Evolutionary conservation across 2,329 filamentous ascomycete species (phyloP), one percentile per base, ranked within the genome.

Genomic region (Penicillium sp.): DNA sequence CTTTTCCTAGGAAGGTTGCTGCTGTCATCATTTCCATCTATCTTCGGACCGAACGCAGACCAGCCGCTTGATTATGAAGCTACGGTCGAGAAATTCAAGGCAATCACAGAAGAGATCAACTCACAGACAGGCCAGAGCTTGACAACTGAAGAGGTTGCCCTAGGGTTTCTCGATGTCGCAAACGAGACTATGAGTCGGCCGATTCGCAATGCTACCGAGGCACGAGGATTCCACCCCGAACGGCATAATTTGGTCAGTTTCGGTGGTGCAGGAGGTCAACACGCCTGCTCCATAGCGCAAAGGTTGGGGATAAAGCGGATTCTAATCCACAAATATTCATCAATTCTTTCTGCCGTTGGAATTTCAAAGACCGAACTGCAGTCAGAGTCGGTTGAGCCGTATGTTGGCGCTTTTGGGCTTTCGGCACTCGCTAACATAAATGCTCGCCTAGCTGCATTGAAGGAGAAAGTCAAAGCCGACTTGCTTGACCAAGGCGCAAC

Each of bases 1-100:
- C 77, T 97, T 6, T 93, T 92, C 73, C 86, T 98, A 0, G 93
- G 93, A 0, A 87, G 94, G 23, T 81, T 98, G 3, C 79, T 97
- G 1, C 93, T 93, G 0, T 91, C 96, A 64, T 97, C 96, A 82
- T 98, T 98, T 76, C 94, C 94, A 0, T 94, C 93, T 74, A 97
- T 98, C 62, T 97, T 98, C 70, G 94, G 94, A 49, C 90, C 92
- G 75, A 90, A 93, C 49, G 93, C 97, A 73, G 84, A 97, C 64
- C 88, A 97, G 74, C 90, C 89, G 0, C 79, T 97, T 1, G 93
- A 97, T 73, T 82, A 86, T 1, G 85, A 90, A 60, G 90, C 91
- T 0, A 96, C 91, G 70, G 85, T 88, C 73, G 88, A 85, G 69
- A 84, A 91, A 0, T 91, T 97, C 64, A 84, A 90, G 65, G 88